Conservation (phyloP, 306 rosid genomes). For the Sophora flavescens region DNA sequence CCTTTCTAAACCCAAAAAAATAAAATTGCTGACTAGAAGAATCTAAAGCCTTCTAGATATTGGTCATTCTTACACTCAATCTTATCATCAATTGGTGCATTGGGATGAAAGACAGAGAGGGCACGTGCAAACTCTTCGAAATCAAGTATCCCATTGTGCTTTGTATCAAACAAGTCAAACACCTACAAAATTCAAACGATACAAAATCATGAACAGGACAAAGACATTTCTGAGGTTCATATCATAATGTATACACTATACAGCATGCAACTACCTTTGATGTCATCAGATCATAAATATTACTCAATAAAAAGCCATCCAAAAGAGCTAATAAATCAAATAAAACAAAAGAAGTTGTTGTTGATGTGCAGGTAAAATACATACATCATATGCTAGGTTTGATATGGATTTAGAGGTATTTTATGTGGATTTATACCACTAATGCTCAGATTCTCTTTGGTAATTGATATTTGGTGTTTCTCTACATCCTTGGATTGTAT, state of each 20-base stretch:
- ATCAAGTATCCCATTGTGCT: constrained; percentile 88
- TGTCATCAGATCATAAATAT: constrained; percentile 31
- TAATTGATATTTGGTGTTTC: no score
- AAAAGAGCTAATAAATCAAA: constrained; percentile 16
- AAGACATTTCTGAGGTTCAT: constrained; percentile 29
- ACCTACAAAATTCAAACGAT: constrained; percentile 63
- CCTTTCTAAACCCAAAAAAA: constrained; percentile 33
- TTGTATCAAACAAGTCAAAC: constrained; percentile 86
- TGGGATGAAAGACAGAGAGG: constrained; percentile 92
- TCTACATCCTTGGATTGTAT: no score
- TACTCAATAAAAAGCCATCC: not conserved
- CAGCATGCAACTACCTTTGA: constrained; percentile 4
- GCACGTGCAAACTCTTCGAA: constrained; percentile 93
- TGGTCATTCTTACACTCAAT: constrained; percentile 73
- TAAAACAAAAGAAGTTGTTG: not conserved
- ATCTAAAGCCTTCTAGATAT: constrained; percentile 30
- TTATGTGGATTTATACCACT: no score
- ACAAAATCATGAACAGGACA: constrained; percentile 25
- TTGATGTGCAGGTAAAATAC: no score
- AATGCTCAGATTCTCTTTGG: no score
- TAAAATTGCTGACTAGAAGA: constrained; percentile 34
- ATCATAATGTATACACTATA: constrained; percentile 11
- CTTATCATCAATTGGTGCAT: constrained; percentile 84
- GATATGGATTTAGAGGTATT: no score
- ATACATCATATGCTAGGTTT: not conserved